These are phyloP conservation scores for Coriaria nepalensis DNA, from an alignment of 306 rosid species.

Conservation along the genomic window DNA sequence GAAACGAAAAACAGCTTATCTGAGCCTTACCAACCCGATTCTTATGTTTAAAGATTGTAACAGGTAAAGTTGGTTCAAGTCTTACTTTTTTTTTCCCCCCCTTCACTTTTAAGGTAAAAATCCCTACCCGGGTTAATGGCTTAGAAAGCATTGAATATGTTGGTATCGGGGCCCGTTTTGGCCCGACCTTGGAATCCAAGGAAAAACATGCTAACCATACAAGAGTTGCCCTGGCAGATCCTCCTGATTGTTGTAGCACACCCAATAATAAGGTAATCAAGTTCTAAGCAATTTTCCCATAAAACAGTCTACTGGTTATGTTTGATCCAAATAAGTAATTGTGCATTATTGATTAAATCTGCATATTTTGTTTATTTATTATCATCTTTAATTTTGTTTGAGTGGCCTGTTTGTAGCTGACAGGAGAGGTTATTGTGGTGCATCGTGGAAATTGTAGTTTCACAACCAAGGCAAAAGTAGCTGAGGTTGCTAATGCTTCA, in stretches of 20 bases:
- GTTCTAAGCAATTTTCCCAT: neutral
- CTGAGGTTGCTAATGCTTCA: conserved; percentile 73
- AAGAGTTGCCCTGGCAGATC: conserved; percentile 84
- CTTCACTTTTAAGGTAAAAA: conserved; percentile 51
- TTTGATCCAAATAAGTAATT: conserved; percentile 7
- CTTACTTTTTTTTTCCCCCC: neutral
- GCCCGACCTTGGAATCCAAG: conserved; percentile 75
- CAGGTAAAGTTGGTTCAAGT: neutral
- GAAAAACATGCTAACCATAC: conserved; percentile 79
- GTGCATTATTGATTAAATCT: conserved; percentile 14
- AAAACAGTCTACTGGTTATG: neutral
- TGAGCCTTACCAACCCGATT: no score
- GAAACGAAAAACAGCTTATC: no score
- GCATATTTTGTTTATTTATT: conserved; percentile 6
- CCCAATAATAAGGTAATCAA: conserved; percentile 48
- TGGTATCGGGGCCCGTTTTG: conserved; percentile 97
- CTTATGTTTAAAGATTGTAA: no score
- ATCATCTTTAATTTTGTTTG: conserved; percentile 21
- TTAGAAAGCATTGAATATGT: conserved; percentile 55
- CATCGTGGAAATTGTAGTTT: conserved; percentile 94
- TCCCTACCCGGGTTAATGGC: conserved; percentile 72
- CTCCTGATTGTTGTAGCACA: conserved; percentile 78
- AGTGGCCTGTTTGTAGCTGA: conserved; percentile 48
- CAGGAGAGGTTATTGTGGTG: conserved; percentile 69
- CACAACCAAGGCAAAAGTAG: conserved; percentile 82